These are phyloP conservation scores for Aspergillus chevalieri DNA, from an alignment of 2,329 filamentous ascomycete species.

Conservation along the genomic window DNA sequence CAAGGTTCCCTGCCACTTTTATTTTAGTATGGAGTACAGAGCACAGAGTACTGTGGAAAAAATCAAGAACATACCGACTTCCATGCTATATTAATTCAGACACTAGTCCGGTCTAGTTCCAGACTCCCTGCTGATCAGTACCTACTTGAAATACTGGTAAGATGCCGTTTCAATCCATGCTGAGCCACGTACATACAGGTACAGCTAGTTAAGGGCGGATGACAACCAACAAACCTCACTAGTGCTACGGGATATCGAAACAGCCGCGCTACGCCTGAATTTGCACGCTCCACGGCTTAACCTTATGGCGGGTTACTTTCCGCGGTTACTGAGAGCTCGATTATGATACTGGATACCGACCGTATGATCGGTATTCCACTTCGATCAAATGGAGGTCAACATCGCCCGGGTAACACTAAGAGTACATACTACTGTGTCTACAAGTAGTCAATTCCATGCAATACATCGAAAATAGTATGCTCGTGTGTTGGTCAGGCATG, in stretches of 20 bases:
- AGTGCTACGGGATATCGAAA: neutral
- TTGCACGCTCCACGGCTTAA: neutral
- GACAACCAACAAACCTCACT: neutral
- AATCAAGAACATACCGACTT: neutral
- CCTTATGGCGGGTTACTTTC: neutral
- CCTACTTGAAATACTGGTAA: neutral
- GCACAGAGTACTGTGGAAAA: neutral
- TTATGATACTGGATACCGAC: no score
- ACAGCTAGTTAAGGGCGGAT: no score
- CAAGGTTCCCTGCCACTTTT: neutral
- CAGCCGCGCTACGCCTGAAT: neutral
- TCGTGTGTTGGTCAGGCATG: no score
- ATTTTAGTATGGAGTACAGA: no score
- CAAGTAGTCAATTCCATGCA: no score
- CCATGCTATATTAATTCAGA: neutral
- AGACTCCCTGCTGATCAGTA: neutral
- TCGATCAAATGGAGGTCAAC: no score
- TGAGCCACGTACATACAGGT: neutral
- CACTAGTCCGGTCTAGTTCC: neutral
- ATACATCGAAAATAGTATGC: no score
- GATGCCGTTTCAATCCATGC: neutral
- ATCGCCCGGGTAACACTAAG: no score
- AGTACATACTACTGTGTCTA: no score
- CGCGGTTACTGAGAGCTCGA: no score
- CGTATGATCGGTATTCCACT: no score